These are phyloP conservation scores for Cryphonectria japonica DNA, from an alignment of 2,329 filamentous ascomycete genomes.

Conservation along the genomic window DNA sequence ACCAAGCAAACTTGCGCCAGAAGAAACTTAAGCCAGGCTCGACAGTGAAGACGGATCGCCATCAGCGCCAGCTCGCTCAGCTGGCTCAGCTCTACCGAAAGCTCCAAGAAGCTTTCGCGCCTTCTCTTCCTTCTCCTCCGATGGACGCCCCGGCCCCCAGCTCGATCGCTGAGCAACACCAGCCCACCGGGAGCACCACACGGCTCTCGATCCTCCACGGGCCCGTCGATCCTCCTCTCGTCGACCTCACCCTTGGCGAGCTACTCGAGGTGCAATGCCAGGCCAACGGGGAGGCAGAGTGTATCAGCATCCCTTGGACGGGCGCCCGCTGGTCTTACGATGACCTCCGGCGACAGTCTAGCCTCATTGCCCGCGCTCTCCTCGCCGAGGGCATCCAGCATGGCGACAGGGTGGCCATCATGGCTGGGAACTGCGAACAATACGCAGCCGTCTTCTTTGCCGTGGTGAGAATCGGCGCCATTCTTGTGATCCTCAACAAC, in stretches of 20 bases:
- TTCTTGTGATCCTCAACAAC: slow-evolving; percentile 80
- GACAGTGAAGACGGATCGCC: slow-evolving; percentile 15
- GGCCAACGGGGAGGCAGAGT: slow-evolving; percentile 67
- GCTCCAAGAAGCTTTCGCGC: slow-evolving; percentile 20
- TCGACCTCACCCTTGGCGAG: slow-evolving; percentile 73
- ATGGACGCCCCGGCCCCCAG: slow-evolving; percentile 22
- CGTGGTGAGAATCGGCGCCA: slow-evolving; percentile 67
- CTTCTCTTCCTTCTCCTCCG: background rate
- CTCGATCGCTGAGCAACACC: slow-evolving; percentile 16
- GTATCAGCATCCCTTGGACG: slow-evolving; percentile 76
- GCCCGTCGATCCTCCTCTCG: slow-evolving; percentile 68
- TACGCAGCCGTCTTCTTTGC: slow-evolving; percentile 79
- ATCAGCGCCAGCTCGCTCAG: slow-evolving; percentile 10
- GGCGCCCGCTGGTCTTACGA: slow-evolving; percentile 74
- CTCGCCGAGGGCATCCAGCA: slow-evolving; percentile 67
- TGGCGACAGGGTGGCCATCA: slow-evolving; percentile 74
- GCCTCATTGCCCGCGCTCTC: slow-evolving; percentile 66
- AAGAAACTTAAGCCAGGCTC: background rate
- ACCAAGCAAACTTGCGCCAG: background rate
- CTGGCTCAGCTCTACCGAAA: slow-evolving; percentile 17
- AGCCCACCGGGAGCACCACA: slow-evolving; percentile 34
- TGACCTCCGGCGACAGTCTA: slow-evolving; percentile 64
- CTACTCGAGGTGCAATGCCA: slow-evolving; percentile 72
- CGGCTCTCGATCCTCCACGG: slow-evolving; percentile 67
- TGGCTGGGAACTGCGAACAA: slow-evolving; percentile 80